Base-by-base conservation (phyloP, 352 stramenopile genomes). In the Phytophthora hibernalis region DNA sequence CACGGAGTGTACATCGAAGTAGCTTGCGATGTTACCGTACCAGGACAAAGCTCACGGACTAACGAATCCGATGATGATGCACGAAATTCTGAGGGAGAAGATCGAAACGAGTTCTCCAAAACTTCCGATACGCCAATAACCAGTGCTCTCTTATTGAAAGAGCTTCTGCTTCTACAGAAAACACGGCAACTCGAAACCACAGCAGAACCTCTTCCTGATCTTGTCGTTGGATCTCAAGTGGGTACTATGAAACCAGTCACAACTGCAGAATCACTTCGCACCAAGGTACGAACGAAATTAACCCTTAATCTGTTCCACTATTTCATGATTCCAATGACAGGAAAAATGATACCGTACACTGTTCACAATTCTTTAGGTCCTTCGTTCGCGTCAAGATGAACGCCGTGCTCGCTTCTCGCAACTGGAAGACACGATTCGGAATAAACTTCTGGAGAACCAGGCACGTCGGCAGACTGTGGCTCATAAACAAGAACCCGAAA, bases 81-180 rank as follows among this genome's bases (percentile, higher is more conserved):
- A 11, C 12, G 33, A 22, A 37, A 65, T 2, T 20, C 18, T 30
- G 26, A 76, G 6, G 33, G 20, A 1, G 35, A 62, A 6, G 24
- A 64, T 21, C 31, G 21, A 3, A 55, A 51, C 2, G 18, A 35
- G 22, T 31, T 49, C 6, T 49, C 30, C 0, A 10, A 15, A 16
- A 47, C 52, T 26, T 16, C 44, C 1, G 40, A 66, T 20, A 35
- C 30, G 8, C 22, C 38, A 12, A 21, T 31, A 10, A 73, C 45
- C 0, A 70, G 67, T 11, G 45, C 45, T n/a, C 22, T 13, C 18
- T 47, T 90, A 2, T 54, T 87, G 20, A 71, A 68, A 7, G 68
- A 82, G 1, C 62, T 90, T 0, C 51, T 90, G 1, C 58, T 79
- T 7, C 37, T 86, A 22, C 65, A 76, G 9, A 83, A 76, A 66